A percentile compares a stretch with the other conserved stretches of the same genome.
These are phyloP conservation scores for Neurospora sublineolata DNA, from an alignment of 495 filamentous ascomycete species.

Conservation along the genomic window DNA sequence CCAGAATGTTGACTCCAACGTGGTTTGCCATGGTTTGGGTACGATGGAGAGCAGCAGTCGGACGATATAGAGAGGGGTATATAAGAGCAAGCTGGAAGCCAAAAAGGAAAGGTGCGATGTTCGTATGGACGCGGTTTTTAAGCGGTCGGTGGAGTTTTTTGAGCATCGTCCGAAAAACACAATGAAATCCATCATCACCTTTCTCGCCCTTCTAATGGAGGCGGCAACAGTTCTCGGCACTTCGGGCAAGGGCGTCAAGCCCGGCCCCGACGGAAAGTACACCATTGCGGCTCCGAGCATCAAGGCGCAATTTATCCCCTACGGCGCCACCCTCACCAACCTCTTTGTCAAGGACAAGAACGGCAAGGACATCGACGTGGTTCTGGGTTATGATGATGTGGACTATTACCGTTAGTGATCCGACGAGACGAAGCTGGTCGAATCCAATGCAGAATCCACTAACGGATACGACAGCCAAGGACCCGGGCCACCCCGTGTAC, in stretches of 20 bases:
- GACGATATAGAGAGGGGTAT: background rate
- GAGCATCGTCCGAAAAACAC: background rate
- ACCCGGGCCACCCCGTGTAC: slow-evolving; percentile 39
- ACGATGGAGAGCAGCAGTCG: background rate
- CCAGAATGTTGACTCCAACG: background rate
- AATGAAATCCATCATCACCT: slow-evolving; percentile 9
- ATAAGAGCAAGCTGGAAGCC: background rate
- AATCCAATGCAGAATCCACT: slow-evolving; percentile 8
- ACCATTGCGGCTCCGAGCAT: slow-evolving; percentile 40
- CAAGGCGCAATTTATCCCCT: slow-evolving; percentile 47
- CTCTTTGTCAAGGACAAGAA: slow-evolving; percentile 46
- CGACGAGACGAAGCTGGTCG: background rate
- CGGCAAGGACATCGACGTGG: slow-evolving; percentile 41
- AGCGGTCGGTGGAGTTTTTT: background rate
- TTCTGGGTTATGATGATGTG: slow-evolving; percentile 41
- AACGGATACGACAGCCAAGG: slow-evolving; percentile 24
- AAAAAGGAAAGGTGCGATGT: background rate
- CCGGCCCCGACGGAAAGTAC: slow-evolving; percentile 31
- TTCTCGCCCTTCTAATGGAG: slow-evolving; percentile 10
- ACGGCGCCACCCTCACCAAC: slow-evolving; percentile 45
- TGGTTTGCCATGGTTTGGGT: background rate
- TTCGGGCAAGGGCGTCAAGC: slow-evolving; percentile 6
- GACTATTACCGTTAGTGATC: slow-evolving; percentile 34
- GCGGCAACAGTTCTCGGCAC: background rate
- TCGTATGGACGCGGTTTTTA: background rate